A percentile compares a stretch with the other conserved stretches of the same genome.
Evolutionary conservation across 1,139 yeast genomes (phyloP).

Genomic region (Pichia sp.): DNA sequence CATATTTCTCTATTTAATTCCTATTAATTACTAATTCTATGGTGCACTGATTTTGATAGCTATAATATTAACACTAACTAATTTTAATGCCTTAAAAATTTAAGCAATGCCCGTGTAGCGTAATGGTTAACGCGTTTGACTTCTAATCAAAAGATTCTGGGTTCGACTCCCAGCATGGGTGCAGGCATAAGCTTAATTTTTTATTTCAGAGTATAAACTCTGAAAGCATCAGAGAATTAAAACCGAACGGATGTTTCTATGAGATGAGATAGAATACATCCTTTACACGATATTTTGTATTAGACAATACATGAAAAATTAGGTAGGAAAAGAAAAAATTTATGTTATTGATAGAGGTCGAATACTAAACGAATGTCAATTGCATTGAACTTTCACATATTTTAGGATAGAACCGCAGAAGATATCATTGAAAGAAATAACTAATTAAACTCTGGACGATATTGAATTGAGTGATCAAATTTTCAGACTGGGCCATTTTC

Average conservation of each 20-base stretch:
- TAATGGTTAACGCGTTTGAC: constrained; percentile 15
- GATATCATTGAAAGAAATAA: constrained; percentile 8
- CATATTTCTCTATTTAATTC: too few relatives aligned
- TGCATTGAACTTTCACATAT: constrained; percentile 25
- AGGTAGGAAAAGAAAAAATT: constrained; percentile 43
- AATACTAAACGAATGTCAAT: constrained; percentile 39
- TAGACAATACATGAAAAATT: constrained; percentile 34
- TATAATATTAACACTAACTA: too few relatives aligned
- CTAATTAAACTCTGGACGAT: constrained; percentile 11
- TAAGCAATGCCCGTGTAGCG: constrained; percentile 15
- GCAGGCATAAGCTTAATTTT: constrained; percentile 12
- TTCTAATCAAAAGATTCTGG: constrained; percentile 15
- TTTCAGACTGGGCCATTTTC: constrained; percentile 26
- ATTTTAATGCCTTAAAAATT: too few relatives aligned
- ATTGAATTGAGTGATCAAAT: constrained; percentile 8
- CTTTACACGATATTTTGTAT: constrained; percentile 20
- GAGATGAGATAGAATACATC: too few relatives aligned
- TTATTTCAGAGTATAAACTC: too few relatives aligned
- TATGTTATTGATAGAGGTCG: constrained; percentile 38
- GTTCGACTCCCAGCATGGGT: constrained; percentile 16
- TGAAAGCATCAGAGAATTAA: too few relatives aligned
- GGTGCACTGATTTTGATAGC: too few relatives aligned
- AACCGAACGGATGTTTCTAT: too few relatives aligned
- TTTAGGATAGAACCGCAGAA: constrained; percentile 20
- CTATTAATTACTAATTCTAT: too few relatives aligned